Percentiles rank a stretch among this genome's conserved stretches.
These are phyloP conservation scores for Solanum dulcamara DNA, from an alignment of 257 asterid genomes.

Conservation along the genomic window DNA sequence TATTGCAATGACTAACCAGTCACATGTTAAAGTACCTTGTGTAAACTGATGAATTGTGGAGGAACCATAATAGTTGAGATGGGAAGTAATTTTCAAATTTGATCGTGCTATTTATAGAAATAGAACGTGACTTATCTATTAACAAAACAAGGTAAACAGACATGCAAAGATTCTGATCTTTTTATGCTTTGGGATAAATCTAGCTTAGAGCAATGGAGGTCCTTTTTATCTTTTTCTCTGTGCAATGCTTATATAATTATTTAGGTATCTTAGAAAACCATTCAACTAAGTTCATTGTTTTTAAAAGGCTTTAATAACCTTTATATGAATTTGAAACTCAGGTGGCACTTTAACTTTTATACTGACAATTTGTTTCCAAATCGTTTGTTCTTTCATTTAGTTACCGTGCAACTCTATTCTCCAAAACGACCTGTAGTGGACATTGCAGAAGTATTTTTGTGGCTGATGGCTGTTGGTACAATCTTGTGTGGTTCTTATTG, in stretches of 20 bases:
- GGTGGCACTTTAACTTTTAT: neutral
- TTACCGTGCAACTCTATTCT: constrained; percentile 80
- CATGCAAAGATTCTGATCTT: neutral
- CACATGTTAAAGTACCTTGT: neutral
- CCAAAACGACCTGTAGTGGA: constrained; percentile 79
- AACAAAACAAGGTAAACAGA: neutral
- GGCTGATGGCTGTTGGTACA: constrained; percentile 93
- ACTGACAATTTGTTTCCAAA: neutral
- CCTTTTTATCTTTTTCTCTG: no score
- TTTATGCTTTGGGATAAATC: neutral
- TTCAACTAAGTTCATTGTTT: neutral
- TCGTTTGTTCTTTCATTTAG: constrained; percentile 7
- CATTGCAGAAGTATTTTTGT: constrained; percentile 86
- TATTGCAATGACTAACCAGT: neutral
- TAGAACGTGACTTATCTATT: neutral
- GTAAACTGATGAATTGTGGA: neutral
- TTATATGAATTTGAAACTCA: neutral
- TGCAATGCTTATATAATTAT: neutral
- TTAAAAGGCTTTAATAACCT: neutral
- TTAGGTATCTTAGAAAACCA: neutral
- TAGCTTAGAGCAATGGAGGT: neutral
- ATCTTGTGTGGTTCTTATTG: constrained; percentile 83
- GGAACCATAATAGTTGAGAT: neutral
- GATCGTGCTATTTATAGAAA: neutral
- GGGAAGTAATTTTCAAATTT: neutral